Base-by-base conservation (phyloP, 371 early-diverging fungal species). In the Zancudomyces culisetae region DNA sequence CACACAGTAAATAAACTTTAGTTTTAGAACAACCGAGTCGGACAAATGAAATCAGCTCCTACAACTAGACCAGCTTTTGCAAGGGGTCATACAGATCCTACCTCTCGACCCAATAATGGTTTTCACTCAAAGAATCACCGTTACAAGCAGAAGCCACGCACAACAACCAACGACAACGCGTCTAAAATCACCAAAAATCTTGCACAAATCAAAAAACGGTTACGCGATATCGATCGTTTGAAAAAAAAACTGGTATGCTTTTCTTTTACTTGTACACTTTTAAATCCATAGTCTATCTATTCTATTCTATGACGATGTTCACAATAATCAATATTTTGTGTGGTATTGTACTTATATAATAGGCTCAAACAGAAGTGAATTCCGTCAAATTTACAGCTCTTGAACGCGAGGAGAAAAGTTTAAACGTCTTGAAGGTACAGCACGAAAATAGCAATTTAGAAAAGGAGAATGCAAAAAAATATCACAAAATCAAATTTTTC, bases 141-240 rank as follows among this genome's bases (percentile, higher is more conserved):
- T n/a, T n/a, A n/a, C n/a, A 35, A 35, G 35, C 30, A 45, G 45
- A 45, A 10, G 45, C 45, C 45, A 40, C 4, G 19, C n/a, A 26
- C 43, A 42, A 15, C n/a, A 42, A 35, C 35, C n/a, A 40, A 39
- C 29, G 12, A 49, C 43, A 21, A 18, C 21, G 18, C 21, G 27
- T 49, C 41, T 12, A 40, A 22, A 22, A 23, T 39, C 15, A 19
- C 40, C 6, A n/a, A 52, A 46, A 30, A 24, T 46, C 53, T 26
- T 29, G 8, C 59, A 26, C 40, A 13, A 49, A 3, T 21, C 28
- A 4, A 26, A 21, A n/a, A 63, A 55, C 30, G 43, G 19, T 23
- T 65, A 60, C 49, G 35, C 60, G 12, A 56, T 53, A 24, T 61
- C 64, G 0, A 19, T 26, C 18, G 51, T 56, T n/a, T 55, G 35